A percentile compares a stretch with the other conserved stretches of the same genome.
phyloP scores from a whole-genome alignment of 139 green algal species.

The Zygnema cylindricum region DNA sequence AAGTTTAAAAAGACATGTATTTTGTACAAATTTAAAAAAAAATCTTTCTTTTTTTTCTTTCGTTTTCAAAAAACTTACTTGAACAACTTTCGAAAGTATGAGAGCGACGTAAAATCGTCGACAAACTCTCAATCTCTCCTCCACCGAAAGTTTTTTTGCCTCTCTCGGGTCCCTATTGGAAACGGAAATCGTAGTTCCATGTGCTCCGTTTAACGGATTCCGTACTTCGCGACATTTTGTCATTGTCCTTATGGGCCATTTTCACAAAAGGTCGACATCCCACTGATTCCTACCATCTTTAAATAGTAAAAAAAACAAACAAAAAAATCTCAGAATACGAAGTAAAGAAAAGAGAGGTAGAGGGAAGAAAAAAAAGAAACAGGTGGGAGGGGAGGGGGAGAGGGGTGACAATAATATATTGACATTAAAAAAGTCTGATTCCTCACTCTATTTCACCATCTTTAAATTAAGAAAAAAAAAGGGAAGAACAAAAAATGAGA shows the following conservation, averaged over 20 bases:
- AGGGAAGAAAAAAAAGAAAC: not conserved
- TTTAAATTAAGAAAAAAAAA: no score
- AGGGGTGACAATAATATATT: no score
- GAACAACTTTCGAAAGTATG: slow-evolving; percentile 49
- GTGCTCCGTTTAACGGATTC: not conserved
- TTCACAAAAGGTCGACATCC: slow-evolving; percentile 34
- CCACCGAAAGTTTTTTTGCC: not conserved
- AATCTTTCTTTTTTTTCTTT: no score
- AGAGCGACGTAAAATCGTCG: slow-evolving; percentile 53
- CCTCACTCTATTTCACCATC: no score
- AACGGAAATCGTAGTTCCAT: not conserved
- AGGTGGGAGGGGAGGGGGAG: not conserved
- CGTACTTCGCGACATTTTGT: not conserved
- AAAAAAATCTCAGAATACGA: no score
- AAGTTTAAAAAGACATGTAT: no score
- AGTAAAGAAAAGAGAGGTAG: not conserved
- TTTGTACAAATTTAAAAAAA: no score
- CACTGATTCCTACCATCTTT: no score
- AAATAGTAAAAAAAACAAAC: no score
- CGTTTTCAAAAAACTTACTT: no score
- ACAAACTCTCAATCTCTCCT: slow-evolving; percentile 39
- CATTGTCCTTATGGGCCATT: slow-evolving; percentile 15
- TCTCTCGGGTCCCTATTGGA: not conserved
- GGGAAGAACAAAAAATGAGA: not conserved
- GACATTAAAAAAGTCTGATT: no score